Evolutionary conservation across 495 filamentous ascomycete genomes (phyloP).

Genomic region (Hyaloscypha hepaticicola): DNA sequence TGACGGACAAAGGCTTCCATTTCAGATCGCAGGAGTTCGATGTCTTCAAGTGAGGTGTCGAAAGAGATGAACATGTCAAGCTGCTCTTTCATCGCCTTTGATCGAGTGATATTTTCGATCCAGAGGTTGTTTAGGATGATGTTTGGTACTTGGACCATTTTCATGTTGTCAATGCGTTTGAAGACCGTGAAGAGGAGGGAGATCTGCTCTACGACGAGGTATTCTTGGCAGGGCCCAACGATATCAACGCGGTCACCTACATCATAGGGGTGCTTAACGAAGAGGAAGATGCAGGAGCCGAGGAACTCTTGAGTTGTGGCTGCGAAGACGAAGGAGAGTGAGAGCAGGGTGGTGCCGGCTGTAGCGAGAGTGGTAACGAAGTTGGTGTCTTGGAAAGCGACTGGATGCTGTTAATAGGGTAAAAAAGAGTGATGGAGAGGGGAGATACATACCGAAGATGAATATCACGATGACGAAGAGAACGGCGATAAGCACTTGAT

Average conservation of each 20-base stretch:
- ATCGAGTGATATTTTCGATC: conserved; percentile 90
- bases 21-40: conserved; percentile 76
- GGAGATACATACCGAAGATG: conserved; percentile 67
- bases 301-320: conserved; percentile 90
- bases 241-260: conserved; percentile 94
- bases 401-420: conserved; percentile 29
- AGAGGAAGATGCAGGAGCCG: conserved; percentile 95
- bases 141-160: conserved; percentile 82
- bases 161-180: conserved; percentile 75
- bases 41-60: conserved; percentile 83
- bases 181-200: conserved; percentile 94
- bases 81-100: conserved; percentile 87
- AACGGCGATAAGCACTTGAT: conserved; percentile 76
- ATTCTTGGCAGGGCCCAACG: conserved; percentile 54
- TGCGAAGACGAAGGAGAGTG: conserved; percentile 90
- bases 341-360: conserved; percentile 91
- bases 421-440: background rate
- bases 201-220: conserved; percentile 87
- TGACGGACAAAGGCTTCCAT: conserved; percentile 81
- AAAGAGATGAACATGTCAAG: conserved; percentile 77
- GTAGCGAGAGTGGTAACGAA: conserved; percentile 88
- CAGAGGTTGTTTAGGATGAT: conserved; percentile 85
- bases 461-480: conserved; percentile 79
- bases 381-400: conserved; percentile 76
- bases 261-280: conserved; percentile 91